Evolutionary conservation across 2,329 filamentous ascomycete species (phyloP), one percentile per base, ranked within the genome.

Genomic region (Lojkania enalia): DNA sequence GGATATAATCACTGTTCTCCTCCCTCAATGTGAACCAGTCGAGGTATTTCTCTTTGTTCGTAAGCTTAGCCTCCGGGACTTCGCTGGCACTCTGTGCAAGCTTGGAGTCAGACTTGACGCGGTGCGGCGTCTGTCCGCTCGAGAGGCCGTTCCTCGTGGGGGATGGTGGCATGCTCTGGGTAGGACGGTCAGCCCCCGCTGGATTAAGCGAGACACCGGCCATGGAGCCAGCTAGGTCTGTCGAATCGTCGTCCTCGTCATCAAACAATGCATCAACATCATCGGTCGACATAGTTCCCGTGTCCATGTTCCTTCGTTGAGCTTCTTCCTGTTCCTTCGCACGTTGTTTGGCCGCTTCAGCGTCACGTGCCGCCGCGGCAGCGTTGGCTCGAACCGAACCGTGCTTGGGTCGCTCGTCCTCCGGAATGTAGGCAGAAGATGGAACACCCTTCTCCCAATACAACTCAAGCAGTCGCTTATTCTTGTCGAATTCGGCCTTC

Each of bases 391-490:
- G 83, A 59, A 88, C 87, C 9, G 82, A 81, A 44, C 82, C 85
- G 39, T 87, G 85, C 78, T 94, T 95, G 42, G 91, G 91, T 45
- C 91, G 87, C 76, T 99, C 94, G 66, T 99, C 94, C 67, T 99
- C 94, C 2, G 94, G 94, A 40, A 99, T 86, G 60, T 95, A 99
- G 2, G 91, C 88, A 32, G 92, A 96, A 52, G 91, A 97, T 20
- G 92, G 90, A 5, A 97, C 90, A 35, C 94, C 94, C 82, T 97
- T 99, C 84, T 99, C 94, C 94, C 94, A 99, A 79, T 96, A 99
- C 13, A 99, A 81, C 74, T 99, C 94, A 35, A 99, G 80, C 20
- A 97, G 83, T 44, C 94, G 85, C 75, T 91, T 89, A 68, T 95
- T 90, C 79, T 97, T 97, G 72, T 95, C 85, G 74, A 94, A 99